A percentile compares a stretch with the other conserved stretches of the same genome.
phyloP scores from a whole-genome alignment of 2,329 filamentous ascomycete genomes.

The Westerdykella sp. region DNA sequence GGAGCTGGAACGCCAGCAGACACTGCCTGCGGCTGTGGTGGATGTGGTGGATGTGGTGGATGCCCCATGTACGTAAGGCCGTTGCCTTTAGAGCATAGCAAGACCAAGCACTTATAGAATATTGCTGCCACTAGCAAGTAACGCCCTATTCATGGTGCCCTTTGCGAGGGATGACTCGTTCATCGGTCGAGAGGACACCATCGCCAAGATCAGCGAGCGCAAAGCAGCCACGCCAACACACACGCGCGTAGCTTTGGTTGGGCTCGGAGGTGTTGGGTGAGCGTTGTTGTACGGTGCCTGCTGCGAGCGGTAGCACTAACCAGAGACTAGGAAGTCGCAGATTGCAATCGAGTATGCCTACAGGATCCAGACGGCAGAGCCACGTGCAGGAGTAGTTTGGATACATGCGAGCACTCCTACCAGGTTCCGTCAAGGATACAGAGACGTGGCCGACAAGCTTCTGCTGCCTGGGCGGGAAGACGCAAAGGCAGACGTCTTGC shows the following conservation, averaged over 20 bases:
- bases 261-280: slow-evolving; percentile 15
- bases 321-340: slow-evolving; percentile 10
- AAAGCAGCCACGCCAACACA: slow-evolving; percentile 2
- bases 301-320: slow-evolving; percentile 1
- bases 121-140: slow-evolving; percentile 2
- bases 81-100: slow-evolving; percentile 4
- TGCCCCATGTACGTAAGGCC: slow-evolving; percentile 6
- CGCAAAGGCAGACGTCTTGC: slow-evolving; percentile 6
- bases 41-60: neutral
- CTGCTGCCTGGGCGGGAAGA: slow-evolving; percentile 7
- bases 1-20: slow-evolving; percentile 3
- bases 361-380: too few species aligned
- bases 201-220: slow-evolving; percentile 6
- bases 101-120: slow-evolving; percentile 3
- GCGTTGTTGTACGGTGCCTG: slow-evolving; percentile 1
- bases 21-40: neutral
- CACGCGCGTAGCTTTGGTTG: slow-evolving; percentile 11
- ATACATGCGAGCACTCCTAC: neutral
- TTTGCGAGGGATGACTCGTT: slow-evolving; percentile 6
- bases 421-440: slow-evolving; percentile 9
- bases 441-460: slow-evolving; percentile 8
- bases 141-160: slow-evolving; percentile 6
- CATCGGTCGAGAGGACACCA: slow-evolving; percentile 6
- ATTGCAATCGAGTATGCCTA: slow-evolving; percentile 5
- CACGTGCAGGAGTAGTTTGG: too few species aligned